phyloP scores from a whole-genome alignment of 2,329 filamentous ascomycete genomes.

The Neonectria faginata region DNA sequence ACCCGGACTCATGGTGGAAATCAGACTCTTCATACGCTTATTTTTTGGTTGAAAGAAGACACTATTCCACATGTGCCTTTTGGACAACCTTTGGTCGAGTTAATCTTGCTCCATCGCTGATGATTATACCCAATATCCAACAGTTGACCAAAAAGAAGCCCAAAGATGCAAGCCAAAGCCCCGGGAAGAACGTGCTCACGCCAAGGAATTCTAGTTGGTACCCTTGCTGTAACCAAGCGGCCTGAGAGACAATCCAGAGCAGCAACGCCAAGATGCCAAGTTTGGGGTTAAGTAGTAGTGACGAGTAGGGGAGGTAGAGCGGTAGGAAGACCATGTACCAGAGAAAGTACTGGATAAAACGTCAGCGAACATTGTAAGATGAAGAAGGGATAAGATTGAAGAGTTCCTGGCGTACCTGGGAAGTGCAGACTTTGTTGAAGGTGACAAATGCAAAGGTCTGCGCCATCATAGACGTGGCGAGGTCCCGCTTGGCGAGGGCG shows the following conservation, averaged over 20 bases:
- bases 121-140: slow-evolving; percentile 86
- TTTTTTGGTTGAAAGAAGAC: neutral
- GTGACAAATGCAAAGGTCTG: slow-evolving; percentile 98
- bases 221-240: slow-evolving; percentile 79
- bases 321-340: slow-evolving; percentile 98
- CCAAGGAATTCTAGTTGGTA: slow-evolving; percentile 85
- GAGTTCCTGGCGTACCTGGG: slow-evolving; percentile 73
- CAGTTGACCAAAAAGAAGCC: slow-evolving; percentile 87
- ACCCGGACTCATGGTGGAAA: neutral
- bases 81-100: slow-evolving; percentile 8
- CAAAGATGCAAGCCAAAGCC: slow-evolving; percentile 80
- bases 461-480: slow-evolving; percentile 87
- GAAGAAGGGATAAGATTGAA: neutral
- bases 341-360: slow-evolving; percentile 81
- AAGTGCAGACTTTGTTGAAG: slow-evolving; percentile 99
- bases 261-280: slow-evolving; percentile 74
- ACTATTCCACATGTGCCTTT: slow-evolving; percentile 42
- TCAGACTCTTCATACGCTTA: neutral
- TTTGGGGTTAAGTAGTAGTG: slow-evolving; percentile 69
- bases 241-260: slow-evolving; percentile 83
- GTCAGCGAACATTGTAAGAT: slow-evolving; percentile 27
- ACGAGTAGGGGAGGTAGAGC: slow-evolving; percentile 86
- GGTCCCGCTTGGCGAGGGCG: slow-evolving; percentile 80
- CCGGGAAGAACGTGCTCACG: slow-evolving; percentile 84
- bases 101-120: slow-evolving; percentile 67